Evolutionary conservation across 352 stramenopile genomes (phyloP).

Genomic region (Phytophthora brassicae): DNA sequence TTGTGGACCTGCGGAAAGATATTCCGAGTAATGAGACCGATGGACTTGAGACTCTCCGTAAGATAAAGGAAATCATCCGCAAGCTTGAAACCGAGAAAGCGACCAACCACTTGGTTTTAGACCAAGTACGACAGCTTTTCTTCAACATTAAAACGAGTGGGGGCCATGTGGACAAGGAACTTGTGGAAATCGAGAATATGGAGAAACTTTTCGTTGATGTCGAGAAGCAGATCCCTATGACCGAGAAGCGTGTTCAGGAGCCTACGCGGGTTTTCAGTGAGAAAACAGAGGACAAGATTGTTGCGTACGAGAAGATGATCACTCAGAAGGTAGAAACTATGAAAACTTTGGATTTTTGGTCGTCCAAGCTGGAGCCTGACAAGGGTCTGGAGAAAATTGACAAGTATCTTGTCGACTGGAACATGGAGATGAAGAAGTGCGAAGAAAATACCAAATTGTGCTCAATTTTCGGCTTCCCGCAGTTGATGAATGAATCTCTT

Average conservation of each 20-base stretch:
- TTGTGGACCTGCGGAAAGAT: constrained; percentile 82
- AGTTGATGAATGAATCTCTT: constrained; percentile 91
- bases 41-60: constrained; percentile 76
- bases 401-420: constrained; percentile 77
- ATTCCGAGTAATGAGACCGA: constrained; percentile 80
- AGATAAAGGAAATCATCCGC: constrained; percentile 84
- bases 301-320: constrained; percentile 92
- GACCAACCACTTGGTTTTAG: constrained; percentile 68
- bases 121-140: constrained; percentile 81
- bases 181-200: constrained; percentile 82
- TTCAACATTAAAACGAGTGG: constrained; percentile 79
- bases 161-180: constrained; percentile 82
- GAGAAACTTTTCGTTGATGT: constrained; percentile 82
- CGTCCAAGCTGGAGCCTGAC: constrained; percentile 74
- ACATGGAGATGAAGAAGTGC: constrained; percentile 90
- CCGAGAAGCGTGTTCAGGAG: constrained; percentile 73
- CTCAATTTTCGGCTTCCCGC: constrained; percentile 93
- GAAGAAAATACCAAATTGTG: constrained; percentile 92
- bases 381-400: constrained; percentile 86
- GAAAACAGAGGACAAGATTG: constrained; percentile 93
- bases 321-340: constrained; percentile 78
- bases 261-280: constrained; percentile 86
- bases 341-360: constrained; percentile 86
- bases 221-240: constrained; percentile 75
- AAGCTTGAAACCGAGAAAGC: constrained; percentile 75